Conservation (phyloP, 1,284 basidiomycete species). For the Spongiforma sp. region DNA sequence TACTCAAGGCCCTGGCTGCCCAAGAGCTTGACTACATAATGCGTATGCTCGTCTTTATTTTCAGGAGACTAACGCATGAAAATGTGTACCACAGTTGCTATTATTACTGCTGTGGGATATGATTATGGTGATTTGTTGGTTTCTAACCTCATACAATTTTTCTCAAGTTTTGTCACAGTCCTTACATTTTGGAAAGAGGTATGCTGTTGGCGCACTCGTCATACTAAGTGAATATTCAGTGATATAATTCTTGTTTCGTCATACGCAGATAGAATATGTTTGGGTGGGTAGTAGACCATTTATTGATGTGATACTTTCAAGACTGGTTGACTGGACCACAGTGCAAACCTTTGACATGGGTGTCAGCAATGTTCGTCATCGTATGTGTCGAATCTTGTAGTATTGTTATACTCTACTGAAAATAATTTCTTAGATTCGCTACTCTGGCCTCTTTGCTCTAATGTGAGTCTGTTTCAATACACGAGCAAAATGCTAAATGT, state of each 20-base stretch:
- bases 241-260: neutral
- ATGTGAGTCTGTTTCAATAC: neutral
- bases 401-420: neutral
- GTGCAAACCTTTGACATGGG: neutral
- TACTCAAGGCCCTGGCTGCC: too few relatives aligned
- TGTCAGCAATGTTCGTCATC: neutral
- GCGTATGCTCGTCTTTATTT: too few relatives aligned
- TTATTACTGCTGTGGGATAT: conserved; percentile 6
- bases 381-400: neutral
- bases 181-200: conserved; percentile 5
- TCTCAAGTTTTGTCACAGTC: neutral
- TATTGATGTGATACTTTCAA: neutral
- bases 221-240: neutral
- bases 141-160: neutral
- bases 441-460: neutral
- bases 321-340: neutral
- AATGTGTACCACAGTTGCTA: too few relatives aligned
- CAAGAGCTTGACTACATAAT: too few relatives aligned
- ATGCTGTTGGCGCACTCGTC: neutral
- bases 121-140: conserved; percentile 6
- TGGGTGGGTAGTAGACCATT: neutral
- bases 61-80: too few relatives aligned
- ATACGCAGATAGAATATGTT: neutral
- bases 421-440: neutral
- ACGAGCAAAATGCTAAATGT: neutral